Conservation (phyloP, 306 rosid species). For the Rosa rugosa region DNA sequence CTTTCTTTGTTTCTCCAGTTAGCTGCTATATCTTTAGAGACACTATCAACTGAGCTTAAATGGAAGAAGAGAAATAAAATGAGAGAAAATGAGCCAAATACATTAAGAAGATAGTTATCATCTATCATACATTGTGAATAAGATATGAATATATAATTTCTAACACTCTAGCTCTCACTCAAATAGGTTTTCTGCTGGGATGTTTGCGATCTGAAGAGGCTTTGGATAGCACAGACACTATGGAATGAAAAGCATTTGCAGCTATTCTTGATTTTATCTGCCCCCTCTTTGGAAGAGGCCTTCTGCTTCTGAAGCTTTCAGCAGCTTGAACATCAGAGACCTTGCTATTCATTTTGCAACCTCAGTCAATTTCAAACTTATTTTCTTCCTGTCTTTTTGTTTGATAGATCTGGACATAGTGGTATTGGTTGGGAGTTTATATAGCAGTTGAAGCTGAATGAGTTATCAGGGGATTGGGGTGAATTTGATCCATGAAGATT, state of each 20-base stretch:
- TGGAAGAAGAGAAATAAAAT: background rate
- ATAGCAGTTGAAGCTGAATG: constrained; percentile 24
- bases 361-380: background rate
- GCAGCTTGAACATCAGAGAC: constrained; percentile 32
- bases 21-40: background rate
- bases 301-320: constrained; percentile 16
- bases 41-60: background rate
- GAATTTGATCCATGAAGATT: background rate
- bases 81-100: background rate
- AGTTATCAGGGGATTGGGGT: background rate
- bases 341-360: constrained; percentile 42
- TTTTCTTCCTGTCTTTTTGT: background rate
- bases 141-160: constrained; percentile 3
- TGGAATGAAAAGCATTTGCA: constrained; percentile 30
- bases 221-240: constrained; percentile 29
- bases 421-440: constrained; percentile 30
- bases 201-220: constrained; percentile 20
- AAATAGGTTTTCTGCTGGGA: constrained; percentile 8
- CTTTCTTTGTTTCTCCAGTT: background rate
- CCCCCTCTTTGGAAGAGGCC: constrained; percentile 39
- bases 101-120: constrained; percentile 10
- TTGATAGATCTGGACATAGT: constrained; percentile 17
- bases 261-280: constrained; percentile 33
- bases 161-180: background rate
- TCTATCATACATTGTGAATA: background rate